Evolutionary conservation across 495 filamentous ascomycete genomes (phyloP).

Genomic region (Acidiella bohemica): DNA sequence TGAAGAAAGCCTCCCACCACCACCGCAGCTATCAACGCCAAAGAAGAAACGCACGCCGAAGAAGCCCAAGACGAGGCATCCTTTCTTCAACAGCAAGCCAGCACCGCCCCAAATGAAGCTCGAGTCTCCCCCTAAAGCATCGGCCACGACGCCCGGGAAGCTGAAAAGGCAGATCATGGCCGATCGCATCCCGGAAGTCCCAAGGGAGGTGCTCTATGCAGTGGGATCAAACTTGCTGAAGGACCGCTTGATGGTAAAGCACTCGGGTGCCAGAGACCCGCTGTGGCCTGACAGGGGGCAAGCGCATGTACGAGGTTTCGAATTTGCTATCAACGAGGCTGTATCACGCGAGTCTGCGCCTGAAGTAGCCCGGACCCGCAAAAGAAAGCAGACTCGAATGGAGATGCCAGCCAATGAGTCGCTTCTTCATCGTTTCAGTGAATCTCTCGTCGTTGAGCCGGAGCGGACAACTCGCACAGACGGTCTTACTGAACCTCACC

Average conservation of each 20-base stretch:
- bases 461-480: background rate
- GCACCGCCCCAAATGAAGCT: conserved; percentile 11
- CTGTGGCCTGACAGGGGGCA: conserved; percentile 24
- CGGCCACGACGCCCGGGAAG: conserved; percentile 29
- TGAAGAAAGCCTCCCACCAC: background rate
- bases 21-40: conserved; percentile 7
- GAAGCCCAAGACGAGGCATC: conserved; percentile 54
- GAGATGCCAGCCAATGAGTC: conserved; percentile 7
- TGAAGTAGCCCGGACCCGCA: background rate
- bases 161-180: conserved; percentile 18
- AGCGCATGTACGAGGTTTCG: conserved; percentile 24
- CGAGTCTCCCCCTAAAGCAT: conserved; percentile 15
- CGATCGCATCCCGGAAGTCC: conserved; percentile 12
- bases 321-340: background rate
- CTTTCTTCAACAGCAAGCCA: conserved; percentile 55
- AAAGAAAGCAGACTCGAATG: conserved; percentile 4
- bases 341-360: too few species aligned
- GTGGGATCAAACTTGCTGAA: conserved; percentile 14
- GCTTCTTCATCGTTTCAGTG: conserved; percentile 8
- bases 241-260: conserved; percentile 19
- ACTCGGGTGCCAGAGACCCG: conserved; percentile 22
- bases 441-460: conserved; percentile 4
- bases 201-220: conserved; percentile 6
- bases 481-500: conserved; percentile 14
- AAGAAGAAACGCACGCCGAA: conserved; percentile 19